A percentile compares a stretch with the other conserved stretches of the same genome.
phyloP scores from a whole-genome alignment of 176 grass and related monocot species.

The Secale cereale region DNA sequence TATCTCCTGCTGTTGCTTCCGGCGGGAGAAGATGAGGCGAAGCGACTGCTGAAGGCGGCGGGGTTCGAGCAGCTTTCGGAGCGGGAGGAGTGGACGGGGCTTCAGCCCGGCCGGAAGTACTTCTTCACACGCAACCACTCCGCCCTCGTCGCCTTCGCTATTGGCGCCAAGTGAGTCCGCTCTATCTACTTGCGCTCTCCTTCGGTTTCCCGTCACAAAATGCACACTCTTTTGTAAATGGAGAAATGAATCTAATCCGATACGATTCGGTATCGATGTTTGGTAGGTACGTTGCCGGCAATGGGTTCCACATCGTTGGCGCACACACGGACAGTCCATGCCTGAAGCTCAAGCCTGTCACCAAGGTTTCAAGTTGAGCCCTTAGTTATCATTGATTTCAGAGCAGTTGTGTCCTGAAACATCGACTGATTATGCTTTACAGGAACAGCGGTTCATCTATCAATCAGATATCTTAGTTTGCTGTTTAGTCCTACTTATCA shows the following conservation, averaged over 20 bases:
- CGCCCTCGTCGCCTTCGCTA: constrained; percentile 83
- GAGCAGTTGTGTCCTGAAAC: background rate
- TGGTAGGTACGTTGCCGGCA: constrained; percentile 72
- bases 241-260: background rate
- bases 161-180: constrained; percentile 65
- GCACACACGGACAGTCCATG: constrained; percentile 95
- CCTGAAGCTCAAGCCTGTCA: constrained; percentile 87
- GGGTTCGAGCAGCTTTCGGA: constrained; percentile 80
- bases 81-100: constrained; percentile 70
- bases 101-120: constrained; percentile 75
- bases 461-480: background rate
- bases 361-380: constrained; percentile 50
- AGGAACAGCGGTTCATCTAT: background rate
- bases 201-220: background rate
- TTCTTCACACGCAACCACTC: constrained; percentile 97
- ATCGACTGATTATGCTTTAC: background rate
- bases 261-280: constrained; percentile 2
- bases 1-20: background rate
- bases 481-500: background rate
- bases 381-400: background rate
- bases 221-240: background rate
- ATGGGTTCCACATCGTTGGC: constrained; percentile 89
- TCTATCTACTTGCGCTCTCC: background rate
- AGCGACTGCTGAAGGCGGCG: constrained; percentile 62
- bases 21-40: constrained; percentile 63